These are phyloP conservation scores for Tylopilus cervinicoccineus DNA, from an alignment of 768 basidiomycete genomes.

Conservation along the genomic window DNA sequence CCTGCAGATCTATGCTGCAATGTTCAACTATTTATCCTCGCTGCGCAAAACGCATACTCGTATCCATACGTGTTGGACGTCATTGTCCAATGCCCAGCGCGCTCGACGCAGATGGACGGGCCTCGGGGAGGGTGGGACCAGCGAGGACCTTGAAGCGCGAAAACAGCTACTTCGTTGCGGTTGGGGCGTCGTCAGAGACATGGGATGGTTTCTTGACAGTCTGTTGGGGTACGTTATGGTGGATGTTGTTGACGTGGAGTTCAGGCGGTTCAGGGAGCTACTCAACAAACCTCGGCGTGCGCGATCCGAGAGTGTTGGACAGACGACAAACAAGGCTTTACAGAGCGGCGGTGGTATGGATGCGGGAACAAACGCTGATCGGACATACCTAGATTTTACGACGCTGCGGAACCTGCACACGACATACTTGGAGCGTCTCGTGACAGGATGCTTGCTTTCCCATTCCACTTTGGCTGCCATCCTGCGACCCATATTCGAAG, in stretches of 20 bases:
- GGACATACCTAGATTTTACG: conserved; percentile 70
- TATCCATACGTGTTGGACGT: conserved; percentile 79
- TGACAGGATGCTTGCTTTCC: conserved; percentile 75
- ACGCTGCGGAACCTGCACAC: conserved; percentile 80
- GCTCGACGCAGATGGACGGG: conserved; percentile 84
- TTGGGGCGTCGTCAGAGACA: conserved; percentile 84
- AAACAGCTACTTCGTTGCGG: conserved; percentile 67
- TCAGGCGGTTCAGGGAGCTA: conserved; percentile 61
- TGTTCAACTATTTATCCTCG: conserved; percentile 82
- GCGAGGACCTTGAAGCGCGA: conserved; percentile 62
- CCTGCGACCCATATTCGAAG: conserved; percentile 70
- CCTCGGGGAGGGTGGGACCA: conserved; percentile 79
- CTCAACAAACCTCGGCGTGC: conserved; percentile 33
- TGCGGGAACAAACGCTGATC: conserved; percentile 21
- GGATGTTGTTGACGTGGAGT: conserved; percentile 87
- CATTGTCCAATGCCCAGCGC: conserved; percentile 81
- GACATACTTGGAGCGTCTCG: conserved; percentile 72
- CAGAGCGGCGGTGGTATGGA: conserved; percentile 11
- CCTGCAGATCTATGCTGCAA: conserved; percentile 64
- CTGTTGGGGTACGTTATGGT: conserved; percentile 83
- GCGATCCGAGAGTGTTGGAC: conserved; percentile 19
- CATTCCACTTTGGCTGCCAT: conserved; percentile 58
- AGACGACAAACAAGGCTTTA: conserved; percentile 5
- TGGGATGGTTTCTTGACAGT: conserved; percentile 90
- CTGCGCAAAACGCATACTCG: conserved; percentile 80